A percentile compares a stretch with the other conserved stretches of the same genome.
Evolutionary conservation across 768 basidiomycete species (phyloP).

Genomic region (Lentinula raphanica): DNA sequence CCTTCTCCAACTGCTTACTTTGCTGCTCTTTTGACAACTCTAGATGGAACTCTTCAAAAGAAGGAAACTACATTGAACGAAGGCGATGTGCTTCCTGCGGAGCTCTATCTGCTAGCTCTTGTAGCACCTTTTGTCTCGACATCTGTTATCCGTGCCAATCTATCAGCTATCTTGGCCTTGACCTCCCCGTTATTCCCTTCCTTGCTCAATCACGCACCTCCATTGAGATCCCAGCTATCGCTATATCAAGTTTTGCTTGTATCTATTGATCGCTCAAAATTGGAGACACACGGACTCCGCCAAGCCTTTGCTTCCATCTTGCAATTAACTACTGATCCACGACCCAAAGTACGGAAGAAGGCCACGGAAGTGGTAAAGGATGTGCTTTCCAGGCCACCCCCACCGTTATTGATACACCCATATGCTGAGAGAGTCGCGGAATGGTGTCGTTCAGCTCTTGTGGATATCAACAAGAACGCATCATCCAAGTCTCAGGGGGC

Average conservation of each 20-base stretch:
- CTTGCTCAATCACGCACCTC: slow-evolving; percentile 60
- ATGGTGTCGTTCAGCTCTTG: slow-evolving; percentile 66
- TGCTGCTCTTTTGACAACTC: slow-evolving; percentile 80
- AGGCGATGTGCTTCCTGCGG: slow-evolving; percentile 76
- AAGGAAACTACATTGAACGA: slow-evolving; percentile 47
- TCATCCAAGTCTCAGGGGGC: slow-evolving; percentile 55
- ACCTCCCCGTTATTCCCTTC: slow-evolving; percentile 77
- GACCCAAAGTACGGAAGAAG: slow-evolving; percentile 91
- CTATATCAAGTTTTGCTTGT: slow-evolving; percentile 66
- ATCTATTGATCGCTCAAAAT: slow-evolving; percentile 64
- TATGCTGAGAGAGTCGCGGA: slow-evolving; percentile 79
- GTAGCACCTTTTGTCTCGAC: slow-evolving; percentile 71
- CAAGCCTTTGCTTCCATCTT: slow-evolving; percentile 84
- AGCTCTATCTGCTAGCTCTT: slow-evolving; percentile 77
- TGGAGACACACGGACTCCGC: slow-evolving; percentile 63
- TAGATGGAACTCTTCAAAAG: slow-evolving; percentile 72
- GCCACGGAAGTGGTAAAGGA: slow-evolving; percentile 84
- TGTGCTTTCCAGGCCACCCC: slow-evolving; percentile 69
- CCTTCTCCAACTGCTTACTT: slow-evolving; percentile 87
- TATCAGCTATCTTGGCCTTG: slow-evolving; percentile 63
- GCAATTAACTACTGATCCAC: slow-evolving; percentile 75
- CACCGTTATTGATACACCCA: slow-evolving; percentile 76
- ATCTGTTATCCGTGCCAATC: slow-evolving; percentile 77
- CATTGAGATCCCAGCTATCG: slow-evolving; percentile 81
- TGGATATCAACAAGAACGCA: slow-evolving; percentile 59